These are phyloP conservation scores for Debaryomycetaceae sp. DNA, from an alignment of 1,139 yeast genomes.

Conservation along the genomic window DNA sequence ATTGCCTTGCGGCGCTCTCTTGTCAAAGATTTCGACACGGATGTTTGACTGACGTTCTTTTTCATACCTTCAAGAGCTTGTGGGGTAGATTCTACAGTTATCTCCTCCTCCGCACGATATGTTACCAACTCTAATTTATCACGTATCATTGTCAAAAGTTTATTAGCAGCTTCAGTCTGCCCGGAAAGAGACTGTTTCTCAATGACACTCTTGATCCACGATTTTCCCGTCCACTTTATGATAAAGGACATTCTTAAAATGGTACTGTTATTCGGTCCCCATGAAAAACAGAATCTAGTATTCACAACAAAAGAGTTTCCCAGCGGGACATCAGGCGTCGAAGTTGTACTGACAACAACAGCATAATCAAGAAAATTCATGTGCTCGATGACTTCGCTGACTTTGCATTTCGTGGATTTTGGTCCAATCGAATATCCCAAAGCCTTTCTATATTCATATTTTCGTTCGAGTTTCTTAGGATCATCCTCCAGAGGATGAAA, in stretches of 20 bases:
- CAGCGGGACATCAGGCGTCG: slow-evolving; percentile 60
- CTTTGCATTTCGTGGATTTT: slow-evolving; percentile 51
- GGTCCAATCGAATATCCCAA: slow-evolving; percentile 58
- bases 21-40: background rate
- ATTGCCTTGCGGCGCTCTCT: background rate
- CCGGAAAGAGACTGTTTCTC: slow-evolving; percentile 51
- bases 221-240: slow-evolving; percentile 53
- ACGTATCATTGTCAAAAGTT: slow-evolving; percentile 25
- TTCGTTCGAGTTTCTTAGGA: slow-evolving; percentile 30
- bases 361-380: slow-evolving; percentile 36
- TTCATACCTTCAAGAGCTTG: background rate
- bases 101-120: slow-evolving; percentile 13
- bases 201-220: slow-evolving; percentile 55
- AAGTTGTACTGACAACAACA: slow-evolving; percentile 35
- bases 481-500: slow-evolving; percentile 33
- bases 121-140: slow-evolving; percentile 27
- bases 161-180: slow-evolving; percentile 39
- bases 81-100: background rate
- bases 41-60: background rate
- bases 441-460: slow-evolving; percentile 42
- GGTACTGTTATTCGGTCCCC: slow-evolving; percentile 46
- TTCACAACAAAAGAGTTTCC: slow-evolving; percentile 52
- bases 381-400: slow-evolving; percentile 42
- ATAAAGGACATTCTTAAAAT: slow-evolving; percentile 39
- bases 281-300: slow-evolving; percentile 45